phyloP scores from a whole-genome alignment of 2,329 filamentous ascomycete genomes.

The Balansia obtecta region DNA sequence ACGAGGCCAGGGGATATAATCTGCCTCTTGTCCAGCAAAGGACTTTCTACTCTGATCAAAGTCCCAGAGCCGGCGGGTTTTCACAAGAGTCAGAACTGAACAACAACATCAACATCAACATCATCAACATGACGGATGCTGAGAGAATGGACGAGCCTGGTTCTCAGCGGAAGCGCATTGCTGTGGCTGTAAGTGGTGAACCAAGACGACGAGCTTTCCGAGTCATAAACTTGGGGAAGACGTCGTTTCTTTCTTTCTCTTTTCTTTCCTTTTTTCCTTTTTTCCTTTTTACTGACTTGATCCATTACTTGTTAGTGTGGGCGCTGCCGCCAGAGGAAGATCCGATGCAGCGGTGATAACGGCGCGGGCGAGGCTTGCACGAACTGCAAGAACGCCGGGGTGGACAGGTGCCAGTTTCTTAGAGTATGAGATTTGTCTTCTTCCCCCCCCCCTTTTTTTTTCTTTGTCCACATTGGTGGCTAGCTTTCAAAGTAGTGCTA shows the following conservation, averaged over 20 bases:
- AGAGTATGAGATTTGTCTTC: conserved; percentile 52
- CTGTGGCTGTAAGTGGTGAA: conserved; percentile 39
- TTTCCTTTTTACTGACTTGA: too few relatives aligned
- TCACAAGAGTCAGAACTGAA: neutral
- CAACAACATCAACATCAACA: neutral
- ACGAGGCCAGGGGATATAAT: conserved; percentile 3
- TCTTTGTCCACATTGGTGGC: neutral
- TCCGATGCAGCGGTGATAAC: conserved; percentile 79
- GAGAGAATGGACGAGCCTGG: conserved; percentile 22
- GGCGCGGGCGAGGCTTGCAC: conserved; percentile 66
- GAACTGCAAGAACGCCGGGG: conserved; percentile 68
- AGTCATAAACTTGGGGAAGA: too few relatives aligned
- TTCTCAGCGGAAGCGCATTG: conserved; percentile 43
- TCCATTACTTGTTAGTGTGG: conserved; percentile 49
- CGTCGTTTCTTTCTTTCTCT: too few relatives aligned
- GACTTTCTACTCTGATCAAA: neutral
- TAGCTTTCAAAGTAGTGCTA: too few relatives aligned
- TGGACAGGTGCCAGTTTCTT: conserved; percentile 64
- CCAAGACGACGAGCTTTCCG: neutral
- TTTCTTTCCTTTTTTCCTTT: too few relatives aligned
- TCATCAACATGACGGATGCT: neutral
- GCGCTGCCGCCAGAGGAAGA: conserved; percentile 86
- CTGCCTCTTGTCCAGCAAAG: neutral
- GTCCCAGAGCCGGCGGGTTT: neutral
- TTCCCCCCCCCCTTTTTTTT: too few relatives aligned